Evolutionary conservation across 768 basidiomycete genomes (phyloP), one percentile per base, ranked within the genome.

Genomic region (Psilocybe cyanescens): DNA sequence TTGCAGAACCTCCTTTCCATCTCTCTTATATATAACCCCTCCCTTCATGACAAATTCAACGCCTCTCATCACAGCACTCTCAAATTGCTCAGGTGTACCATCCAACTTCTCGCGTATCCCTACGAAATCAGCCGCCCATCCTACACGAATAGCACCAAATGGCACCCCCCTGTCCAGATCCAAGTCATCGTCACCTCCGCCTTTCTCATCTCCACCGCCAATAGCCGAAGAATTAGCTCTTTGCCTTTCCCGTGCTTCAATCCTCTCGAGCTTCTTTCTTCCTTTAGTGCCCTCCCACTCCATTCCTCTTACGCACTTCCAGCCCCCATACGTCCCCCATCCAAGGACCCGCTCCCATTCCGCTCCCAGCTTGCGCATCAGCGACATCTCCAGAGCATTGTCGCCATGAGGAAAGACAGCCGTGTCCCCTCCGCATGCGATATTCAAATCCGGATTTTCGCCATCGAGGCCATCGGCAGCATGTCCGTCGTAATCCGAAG

Each of bases 401-500:
- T 79, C 74, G 0, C 86, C 87, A 67, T 88, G 88, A 16, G 81
- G 65, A 69, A 89, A 89, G 2, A 81, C 80, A 8, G 87, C 88
- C 2, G 87, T 89, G 70, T 89, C 86, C 1, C 87, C 86, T 6
- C 87, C 87, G 67, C 83, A 84, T 6, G 85, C 85, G 55, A 89
- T 78, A 56, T 79, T 77, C 29, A 50, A 8, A 39, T 46, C 47
- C n/a, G 33, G 8, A 28, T 71, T 66, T 46, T 72, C 72, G 5
- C 33, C 33, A 5, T 57, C 55, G 5, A 31, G 3, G 7, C 24
- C 44, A 6, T 30, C n/a, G 19, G 53, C 65, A 45, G 57, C 62
- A 19, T 41, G 47, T 28, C 31, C 52, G 35, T 17, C 54, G 14
- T 46, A 37, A n/a, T 62, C 55, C 45, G 17, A 19, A 44, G 49